phyloP scores from a whole-genome alignment of 2,329 filamentous ascomycete species.

The Pseudocercospora vitis region DNA sequence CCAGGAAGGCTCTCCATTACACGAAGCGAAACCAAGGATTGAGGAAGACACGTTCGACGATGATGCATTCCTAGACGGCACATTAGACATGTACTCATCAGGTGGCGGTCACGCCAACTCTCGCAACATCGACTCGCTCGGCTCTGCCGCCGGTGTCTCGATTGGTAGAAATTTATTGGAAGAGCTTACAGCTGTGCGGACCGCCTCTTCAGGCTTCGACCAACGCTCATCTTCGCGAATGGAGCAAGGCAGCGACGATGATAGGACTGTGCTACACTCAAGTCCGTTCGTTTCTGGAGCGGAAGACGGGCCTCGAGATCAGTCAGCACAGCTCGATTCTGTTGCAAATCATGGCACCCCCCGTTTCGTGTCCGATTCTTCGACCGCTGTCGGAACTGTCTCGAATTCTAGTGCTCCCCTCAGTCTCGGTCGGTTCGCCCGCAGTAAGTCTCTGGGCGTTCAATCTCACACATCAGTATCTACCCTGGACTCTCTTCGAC shows the following conservation, averaged over 20 bases:
- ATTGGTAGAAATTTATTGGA: constrained; percentile 39
- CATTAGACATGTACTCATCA: constrained; percentile 4
- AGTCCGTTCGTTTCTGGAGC: constrained; percentile 15
- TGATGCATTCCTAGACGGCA: constrained; percentile 10
- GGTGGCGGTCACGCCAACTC: constrained; percentile 12
- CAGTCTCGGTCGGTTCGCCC: constrained; percentile 9
- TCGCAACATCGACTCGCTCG: constrained; percentile 30
- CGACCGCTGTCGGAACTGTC: constrained; percentile 14
- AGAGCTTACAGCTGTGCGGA: constrained; percentile 33
- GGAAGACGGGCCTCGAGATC: constrained; percentile 2
- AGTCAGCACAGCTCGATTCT: neutral
- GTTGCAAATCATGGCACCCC: neutral
- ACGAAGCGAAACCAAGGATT: neutral
- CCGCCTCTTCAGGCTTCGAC: constrained; percentile 3
- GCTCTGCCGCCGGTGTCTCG: constrained; percentile 19
- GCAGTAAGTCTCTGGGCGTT: constrained; percentile 20
- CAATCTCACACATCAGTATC: constrained; percentile 20
- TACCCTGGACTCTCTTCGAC: constrained; percentile 27
- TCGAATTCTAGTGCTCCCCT: neutral
- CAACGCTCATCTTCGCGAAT: constrained; percentile 2
- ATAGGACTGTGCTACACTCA: constrained; percentile 10
- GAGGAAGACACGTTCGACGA: neutral
- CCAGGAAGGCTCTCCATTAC: neutral
- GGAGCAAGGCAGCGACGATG: constrained; percentile 2
- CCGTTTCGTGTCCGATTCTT: constrained; percentile 13